Percentiles rank a stretch among this genome's conserved stretches.
phyloP scores from a whole-genome alignment of 2,329 filamentous ascomycete genomes.

The Dendrostoma leiphaemia region DNA sequence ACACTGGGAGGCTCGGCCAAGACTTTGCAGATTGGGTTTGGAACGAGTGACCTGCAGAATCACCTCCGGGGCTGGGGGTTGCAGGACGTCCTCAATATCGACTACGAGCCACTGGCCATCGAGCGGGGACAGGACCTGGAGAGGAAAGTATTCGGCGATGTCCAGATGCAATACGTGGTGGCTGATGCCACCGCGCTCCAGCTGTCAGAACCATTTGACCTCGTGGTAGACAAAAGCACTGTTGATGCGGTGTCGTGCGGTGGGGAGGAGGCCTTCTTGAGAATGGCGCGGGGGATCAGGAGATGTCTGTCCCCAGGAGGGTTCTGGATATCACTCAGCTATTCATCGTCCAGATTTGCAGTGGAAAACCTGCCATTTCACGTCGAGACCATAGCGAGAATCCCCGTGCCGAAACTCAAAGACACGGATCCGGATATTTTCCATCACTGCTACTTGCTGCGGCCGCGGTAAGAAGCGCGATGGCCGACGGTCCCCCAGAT shows the following conservation, averaged over 20 bases:
- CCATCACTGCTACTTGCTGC: slow-evolving; percentile 44
- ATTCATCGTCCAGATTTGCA: slow-evolving; percentile 41
- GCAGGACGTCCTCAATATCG: slow-evolving; percentile 44
- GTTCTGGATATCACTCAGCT: slow-evolving; percentile 48
- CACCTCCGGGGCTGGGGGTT: slow-evolving; percentile 42
- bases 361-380: slow-evolving; percentile 37
- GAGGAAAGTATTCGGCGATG: slow-evolving; percentile 39
- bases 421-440: slow-evolving; percentile 45
- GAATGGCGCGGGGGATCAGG: slow-evolving; percentile 38
- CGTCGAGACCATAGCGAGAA: slow-evolving; percentile 39
- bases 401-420: slow-evolving; percentile 39
- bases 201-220: slow-evolving; percentile 30
- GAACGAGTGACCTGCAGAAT: slow-evolving; percentile 49
- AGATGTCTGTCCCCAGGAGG: slow-evolving; percentile 34
- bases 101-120: slow-evolving; percentile 48
- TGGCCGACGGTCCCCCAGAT: too few species aligned
- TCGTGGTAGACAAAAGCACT: slow-evolving; percentile 50
- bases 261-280: slow-evolving; percentile 33
- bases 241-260: slow-evolving; percentile 47
- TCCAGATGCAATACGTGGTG: slow-evolving; percentile 40
- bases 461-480: slow-evolving; percentile 23
- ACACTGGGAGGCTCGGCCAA: slow-evolving; percentile 25
- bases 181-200: slow-evolving; percentile 43
- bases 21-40: slow-evolving; percentile 47
- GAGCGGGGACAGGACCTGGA: slow-evolving; percentile 42